Evolutionary conservation across 78 protist genomes (phyloP).

Genomic region (Dictyostelium purpureum): DNA sequence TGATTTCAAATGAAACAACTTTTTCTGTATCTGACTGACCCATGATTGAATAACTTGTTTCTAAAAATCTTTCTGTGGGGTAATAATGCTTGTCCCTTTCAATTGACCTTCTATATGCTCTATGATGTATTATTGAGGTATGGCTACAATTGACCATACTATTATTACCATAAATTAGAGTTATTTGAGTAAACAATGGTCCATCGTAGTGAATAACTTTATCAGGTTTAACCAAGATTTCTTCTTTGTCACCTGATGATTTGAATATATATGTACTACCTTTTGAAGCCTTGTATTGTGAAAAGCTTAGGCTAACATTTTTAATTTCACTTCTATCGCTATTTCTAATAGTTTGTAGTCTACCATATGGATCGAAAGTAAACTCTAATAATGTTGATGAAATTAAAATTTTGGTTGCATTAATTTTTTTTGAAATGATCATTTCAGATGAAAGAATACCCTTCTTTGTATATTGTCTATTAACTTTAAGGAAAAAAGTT

Average conservation of each 20-base stretch:
- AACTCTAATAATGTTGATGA: neutral
- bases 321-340: neutral
- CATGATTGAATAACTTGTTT: neutral
- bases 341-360: neutral
- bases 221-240: too few relatives aligned
- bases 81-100: neutral
- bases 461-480: neutral
- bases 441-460: neutral
- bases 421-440: neutral
- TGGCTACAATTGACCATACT: neutral
- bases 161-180: neutral
- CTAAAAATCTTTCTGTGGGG: neutral
- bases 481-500: conserved; percentile 2
- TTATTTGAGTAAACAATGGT: neutral
- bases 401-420: neutral
- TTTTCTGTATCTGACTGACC: neutral
- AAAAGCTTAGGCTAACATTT: neutral
- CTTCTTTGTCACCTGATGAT: neutral
- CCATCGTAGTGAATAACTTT: neutral
- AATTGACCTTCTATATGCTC: neutral
- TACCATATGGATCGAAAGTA: conserved; percentile 6
- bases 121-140: neutral
- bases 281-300: neutral
- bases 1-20: neutral
- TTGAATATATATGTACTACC: neutral